Evolutionary conservation across 176 grass and related monocot species (phyloP).

Genomic region (Triticum turgidum): DNA sequence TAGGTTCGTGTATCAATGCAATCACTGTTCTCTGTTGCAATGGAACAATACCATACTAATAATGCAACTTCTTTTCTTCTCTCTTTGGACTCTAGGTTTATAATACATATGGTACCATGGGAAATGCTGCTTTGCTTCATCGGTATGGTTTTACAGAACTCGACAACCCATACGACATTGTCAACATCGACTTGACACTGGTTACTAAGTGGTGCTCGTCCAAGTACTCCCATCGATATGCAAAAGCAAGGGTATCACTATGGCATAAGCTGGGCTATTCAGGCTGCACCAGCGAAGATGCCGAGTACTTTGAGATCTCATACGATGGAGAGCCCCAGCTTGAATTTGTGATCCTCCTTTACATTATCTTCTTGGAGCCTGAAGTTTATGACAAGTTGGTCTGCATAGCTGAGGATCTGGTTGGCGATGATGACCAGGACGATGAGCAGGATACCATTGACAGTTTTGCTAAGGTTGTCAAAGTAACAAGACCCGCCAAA

Average conservation of each 20-base stretch:
- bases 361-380: conserved; percentile 57
- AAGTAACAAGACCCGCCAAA: conserved; percentile 33
- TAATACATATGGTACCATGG: conserved; percentile 86
- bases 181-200: conserved; percentile 77
- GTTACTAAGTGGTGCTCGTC: conserved; percentile 70
- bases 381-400: conserved; percentile 65
- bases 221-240: conserved; percentile 46
- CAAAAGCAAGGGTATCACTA: conserved; percentile 60
- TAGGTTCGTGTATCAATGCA: neutral
- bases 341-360: conserved; percentile 73
- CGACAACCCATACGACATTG: conserved; percentile 75
- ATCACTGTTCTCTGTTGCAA: neutral
- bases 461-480: conserved; percentile 51
- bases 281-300: conserved; percentile 62
- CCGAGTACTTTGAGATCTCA: conserved; percentile 92
- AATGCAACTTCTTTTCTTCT: neutral
- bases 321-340: conserved; percentile 76
- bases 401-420: conserved; percentile 34
- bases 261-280: conserved; percentile 79
- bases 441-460: conserved; percentile 45
- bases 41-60: conserved; percentile 1
- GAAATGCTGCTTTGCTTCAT: conserved; percentile 94
- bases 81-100: conserved; percentile 57
- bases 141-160: conserved; percentile 93
- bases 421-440: conserved; percentile 37